Percentiles rank a stretch among this genome's conserved stretches.
Conservation (phyloP, 1,284 basidiomycete genomes). For the Moesziomyces parantarcticus region DNA sequence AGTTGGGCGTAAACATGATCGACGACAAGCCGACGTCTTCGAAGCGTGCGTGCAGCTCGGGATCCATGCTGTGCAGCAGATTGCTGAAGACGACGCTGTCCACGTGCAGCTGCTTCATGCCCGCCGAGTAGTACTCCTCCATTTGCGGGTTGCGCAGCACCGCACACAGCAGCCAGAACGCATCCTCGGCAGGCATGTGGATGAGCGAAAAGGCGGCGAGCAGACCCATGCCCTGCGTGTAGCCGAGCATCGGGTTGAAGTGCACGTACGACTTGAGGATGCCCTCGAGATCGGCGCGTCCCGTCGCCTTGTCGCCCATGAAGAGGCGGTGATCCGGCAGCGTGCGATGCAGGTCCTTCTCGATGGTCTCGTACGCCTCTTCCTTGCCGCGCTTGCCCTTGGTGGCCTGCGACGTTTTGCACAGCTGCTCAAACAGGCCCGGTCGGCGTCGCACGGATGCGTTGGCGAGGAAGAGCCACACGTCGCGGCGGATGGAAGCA, state of each 20-base stretch:
- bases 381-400: slow-evolving; percentile 58
- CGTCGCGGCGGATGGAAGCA: slow-evolving; percentile 56
- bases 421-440: slow-evolving; percentile 62
- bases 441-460: slow-evolving; percentile 50
- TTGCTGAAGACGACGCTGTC: slow-evolving; percentile 82
- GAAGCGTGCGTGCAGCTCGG: slow-evolving; percentile 67
- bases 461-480: slow-evolving; percentile 65
- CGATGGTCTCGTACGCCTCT: slow-evolving; percentile 59
- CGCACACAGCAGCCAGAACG: slow-evolving; percentile 81
- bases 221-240: slow-evolving; percentile 75
- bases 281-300: slow-evolving; percentile 60
- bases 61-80: slow-evolving; percentile 78
- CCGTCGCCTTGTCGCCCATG: slow-evolving; percentile 54
- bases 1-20: slow-evolving; percentile 63
- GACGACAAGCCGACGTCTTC: slow-evolving; percentile 56
- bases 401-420: slow-evolving; percentile 49
- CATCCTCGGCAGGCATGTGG: slow-evolving; percentile 87
- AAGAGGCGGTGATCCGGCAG: slow-evolving; percentile 61
- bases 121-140: slow-evolving; percentile 76
- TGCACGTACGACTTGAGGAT: slow-evolving; percentile 68
- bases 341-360: slow-evolving; percentile 64
- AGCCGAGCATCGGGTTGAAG: slow-evolving; percentile 69
- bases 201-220: slow-evolving; percentile 82
- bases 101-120: slow-evolving; percentile 80
- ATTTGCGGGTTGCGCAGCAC: slow-evolving; percentile 75